Evolutionary conservation across 2,329 filamentous ascomycete genomes (phyloP).

Genomic region (Cadophora sp.): DNA sequence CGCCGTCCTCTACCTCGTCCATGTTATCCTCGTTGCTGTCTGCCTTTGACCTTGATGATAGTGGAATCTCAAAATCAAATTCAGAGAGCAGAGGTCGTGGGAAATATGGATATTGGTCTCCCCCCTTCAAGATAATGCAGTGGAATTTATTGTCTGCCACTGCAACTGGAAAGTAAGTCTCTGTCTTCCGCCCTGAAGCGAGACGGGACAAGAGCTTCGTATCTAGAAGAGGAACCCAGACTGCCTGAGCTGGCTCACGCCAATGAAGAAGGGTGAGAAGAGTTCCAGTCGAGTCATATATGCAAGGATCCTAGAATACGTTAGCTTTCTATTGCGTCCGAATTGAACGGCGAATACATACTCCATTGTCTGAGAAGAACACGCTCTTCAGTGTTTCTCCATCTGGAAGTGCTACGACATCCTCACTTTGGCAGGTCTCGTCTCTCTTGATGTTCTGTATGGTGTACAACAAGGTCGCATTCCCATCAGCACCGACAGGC

Average conservation of each 20-base stretch:
- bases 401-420: slow-evolving; percentile 83
- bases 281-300: slow-evolving; percentile 93
- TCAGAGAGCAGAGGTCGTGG: slow-evolving; percentile 88
- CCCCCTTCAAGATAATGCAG: slow-evolving; percentile 98
- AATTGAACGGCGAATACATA: slow-evolving; percentile 53
- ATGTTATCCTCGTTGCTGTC: slow-evolving; percentile 45
- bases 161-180: slow-evolving; percentile 94
- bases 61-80: slow-evolving; percentile 88
- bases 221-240: slow-evolving; percentile 92
- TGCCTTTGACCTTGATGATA: slow-evolving; percentile 61
- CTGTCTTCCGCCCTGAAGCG: slow-evolving; percentile 82
- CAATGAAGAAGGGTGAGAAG: slow-evolving; percentile 89
- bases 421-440: slow-evolving; percentile 93
- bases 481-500: slow-evolving; percentile 78
- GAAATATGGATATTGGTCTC: slow-evolving; percentile 91
- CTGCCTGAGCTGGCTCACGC: slow-evolving; percentile 83
- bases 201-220: slow-evolving; percentile 84
- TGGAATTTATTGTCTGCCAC: slow-evolving; percentile 93
- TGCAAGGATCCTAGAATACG: slow-evolving; percentile 77
- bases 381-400: slow-evolving; percentile 78
- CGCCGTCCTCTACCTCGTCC: slow-evolving; percentile 49
- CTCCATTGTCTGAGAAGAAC: slow-evolving; percentile 92
- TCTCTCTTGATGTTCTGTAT: slow-evolving; percentile 95
- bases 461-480: slow-evolving; percentile 81
- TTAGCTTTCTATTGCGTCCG: slow-evolving; percentile 19